Evolutionary conservation across 768 basidiomycete species (phyloP), one percentile per base, ranked within the genome.

Genomic region (Podaxis mareebaensis): DNA sequence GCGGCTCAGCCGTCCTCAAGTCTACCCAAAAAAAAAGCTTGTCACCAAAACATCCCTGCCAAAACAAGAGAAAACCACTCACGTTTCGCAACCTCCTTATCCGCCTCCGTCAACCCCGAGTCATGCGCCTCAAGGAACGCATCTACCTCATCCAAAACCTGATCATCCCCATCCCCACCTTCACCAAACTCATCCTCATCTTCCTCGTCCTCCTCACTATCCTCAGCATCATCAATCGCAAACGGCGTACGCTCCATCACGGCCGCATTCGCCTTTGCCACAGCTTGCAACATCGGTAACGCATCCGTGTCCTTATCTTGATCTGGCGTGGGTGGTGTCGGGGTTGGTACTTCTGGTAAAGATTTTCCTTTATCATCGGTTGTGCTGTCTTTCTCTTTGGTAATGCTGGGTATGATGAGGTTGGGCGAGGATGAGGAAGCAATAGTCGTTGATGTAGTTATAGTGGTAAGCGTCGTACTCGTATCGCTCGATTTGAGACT

Each of bases 161-260:
- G 86, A 58, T 77, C 76, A 65, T 75, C 75, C 38, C 73, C 69
- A 65, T 90, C 88, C 61, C 72, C 89, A 75, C 92, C 90, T 0
- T 88, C 89, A 28, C 92, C 92, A 61, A 93, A 92, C 55, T 88
- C 90, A 2, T 89, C 93, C 73, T 95, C 94, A 69, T 99, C 97
- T 60, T 85, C 85, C 46, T 77, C 76, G 60, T 75, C 75, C 40
- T 73, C 56, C 2, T 58, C 56, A 77, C 30, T 84, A 62, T 93
- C 92, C 58, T 88, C 90, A 3, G 89, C 93, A 74, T 95, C 94
- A 71, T 99, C 97, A 64, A 99, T 97, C n/a, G 94, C 94, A 73
- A 99, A 99, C 66, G 91, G 90, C 26, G 93, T 95, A 48, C 96
- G 81, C 72, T 96, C 92, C 90, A 96, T 90, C 52, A 94, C 80